phyloP scores from a whole-genome alignment of 108 stramenopile genomes.

The Conticribra weissflogii region DNA sequence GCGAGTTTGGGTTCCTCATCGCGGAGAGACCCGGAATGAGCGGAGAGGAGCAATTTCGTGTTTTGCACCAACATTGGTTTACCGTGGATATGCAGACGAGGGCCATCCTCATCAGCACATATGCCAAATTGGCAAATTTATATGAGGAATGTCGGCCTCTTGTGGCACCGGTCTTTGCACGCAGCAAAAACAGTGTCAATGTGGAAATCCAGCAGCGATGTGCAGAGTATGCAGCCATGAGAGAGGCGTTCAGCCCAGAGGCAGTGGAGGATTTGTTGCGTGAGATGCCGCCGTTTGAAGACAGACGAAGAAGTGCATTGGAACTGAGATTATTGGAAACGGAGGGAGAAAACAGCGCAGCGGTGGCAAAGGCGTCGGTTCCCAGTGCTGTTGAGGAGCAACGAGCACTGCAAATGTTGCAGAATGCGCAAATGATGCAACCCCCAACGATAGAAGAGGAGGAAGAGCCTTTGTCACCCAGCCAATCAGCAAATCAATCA shows the following conservation, averaged over 20 bases:
- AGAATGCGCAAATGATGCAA: constrained; percentile 52
- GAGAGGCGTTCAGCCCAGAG: constrained; percentile 85
- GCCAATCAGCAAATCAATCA: constrained; percentile 31
- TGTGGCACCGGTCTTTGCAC: constrained; percentile 87
- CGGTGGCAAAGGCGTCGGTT: constrained; percentile 79
- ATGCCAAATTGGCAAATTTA: constrained; percentile 94
- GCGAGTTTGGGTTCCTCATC: constrained; percentile 97
- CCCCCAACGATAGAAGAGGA: constrained; percentile 32
- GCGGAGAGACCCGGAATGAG: constrained; percentile 92
- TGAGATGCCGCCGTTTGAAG: constrained; percentile 95
- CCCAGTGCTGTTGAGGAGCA: constrained; percentile 85
- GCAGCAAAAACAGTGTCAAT: constrained; percentile 85
- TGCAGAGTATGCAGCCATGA: constrained; percentile 88
- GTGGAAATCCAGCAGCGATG: constrained; percentile 94
- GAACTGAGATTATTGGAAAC: constrained; percentile 83
- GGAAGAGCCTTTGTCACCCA: too few species aligned
- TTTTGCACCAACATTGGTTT: constrained; percentile 95
- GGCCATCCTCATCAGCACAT: constrained; percentile 90
- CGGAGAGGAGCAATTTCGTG: constrained; percentile 92
- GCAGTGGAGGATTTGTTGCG: constrained; percentile 89
- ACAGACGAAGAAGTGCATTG: constrained; percentile 80
- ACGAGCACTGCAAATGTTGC: constrained; percentile 50
- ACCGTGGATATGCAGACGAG: constrained; percentile 72
- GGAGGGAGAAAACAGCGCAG: constrained; percentile 86
- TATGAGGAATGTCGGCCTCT: constrained; percentile 94